phyloP scores from a whole-genome alignment of 2,329 filamentous ascomycete genomes.

The Microdochium bolleyi region DNA sequence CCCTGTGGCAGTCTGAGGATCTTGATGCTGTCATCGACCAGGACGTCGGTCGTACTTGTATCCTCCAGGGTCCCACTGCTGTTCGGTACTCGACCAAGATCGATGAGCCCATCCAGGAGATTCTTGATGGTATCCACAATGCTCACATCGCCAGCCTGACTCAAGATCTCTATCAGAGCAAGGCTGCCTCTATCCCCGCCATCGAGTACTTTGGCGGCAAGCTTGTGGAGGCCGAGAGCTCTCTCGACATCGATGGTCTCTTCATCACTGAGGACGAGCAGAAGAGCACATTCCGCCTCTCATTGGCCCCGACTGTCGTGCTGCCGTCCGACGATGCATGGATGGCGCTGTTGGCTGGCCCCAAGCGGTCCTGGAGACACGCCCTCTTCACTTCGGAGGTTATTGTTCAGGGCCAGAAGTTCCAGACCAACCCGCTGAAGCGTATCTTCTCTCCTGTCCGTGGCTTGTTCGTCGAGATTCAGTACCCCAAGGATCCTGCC shows the following conservation, averaged over 20 bases:
- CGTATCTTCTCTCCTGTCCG: conserved; percentile 81
- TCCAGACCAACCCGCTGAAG: conserved; percentile 93
- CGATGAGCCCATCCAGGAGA: conserved; percentile 92
- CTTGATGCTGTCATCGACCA: conserved; percentile 91
- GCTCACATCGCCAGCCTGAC: conserved; percentile 77
- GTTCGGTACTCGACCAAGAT: conserved; percentile 83
- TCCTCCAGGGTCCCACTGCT: conserved; percentile 89
- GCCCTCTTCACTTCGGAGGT: conserved; percentile 91
- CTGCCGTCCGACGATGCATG: conserved; percentile 77
- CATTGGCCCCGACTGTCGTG: conserved; percentile 62
- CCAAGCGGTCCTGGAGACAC: conserved; percentile 84
- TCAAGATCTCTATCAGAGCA: conserved; percentile 69
- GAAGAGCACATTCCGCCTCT: conserved; percentile 80
- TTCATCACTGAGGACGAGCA: conserved; percentile 70
- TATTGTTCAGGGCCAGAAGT: conserved; percentile 90
- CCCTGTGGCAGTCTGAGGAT: conserved; percentile 97
- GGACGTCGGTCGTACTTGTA: conserved; percentile 92
- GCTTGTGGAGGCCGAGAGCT: conserved; percentile 61
- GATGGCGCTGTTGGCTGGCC: conserved; percentile 81
- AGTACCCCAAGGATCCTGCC: conserved; percentile 69
- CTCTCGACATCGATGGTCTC: conserved; percentile 77
- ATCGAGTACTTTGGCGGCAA: conserved; percentile 96
- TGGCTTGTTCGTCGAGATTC: conserved; percentile 84
- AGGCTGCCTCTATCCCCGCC: conserved; percentile 68
- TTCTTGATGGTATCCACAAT: conserved; percentile 83